These are phyloP conservation scores for Yarrowia galli DNA, from an alignment of 1,139 yeast species.

Conservation along the genomic window DNA sequence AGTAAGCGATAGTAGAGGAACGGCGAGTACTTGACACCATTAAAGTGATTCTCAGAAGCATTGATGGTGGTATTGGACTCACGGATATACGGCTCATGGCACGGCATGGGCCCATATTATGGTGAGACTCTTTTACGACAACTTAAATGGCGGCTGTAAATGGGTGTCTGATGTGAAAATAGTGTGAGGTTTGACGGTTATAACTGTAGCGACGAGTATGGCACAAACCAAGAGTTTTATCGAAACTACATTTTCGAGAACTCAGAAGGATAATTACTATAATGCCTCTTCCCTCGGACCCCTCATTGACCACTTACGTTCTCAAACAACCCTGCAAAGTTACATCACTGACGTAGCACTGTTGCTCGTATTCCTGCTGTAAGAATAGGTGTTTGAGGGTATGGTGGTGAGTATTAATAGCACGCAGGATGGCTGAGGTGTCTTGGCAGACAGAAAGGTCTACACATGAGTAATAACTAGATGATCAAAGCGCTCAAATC, in stretches of 20 bases:
- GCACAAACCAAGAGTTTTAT: neutral
- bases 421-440: conserved; percentile 5
- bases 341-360: conserved; percentile 16
- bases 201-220: neutral
- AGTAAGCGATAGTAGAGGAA: neutral
- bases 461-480: neutral
- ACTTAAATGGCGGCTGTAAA: conserved; percentile 2
- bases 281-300: neutral
- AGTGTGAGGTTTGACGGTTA: neutral
- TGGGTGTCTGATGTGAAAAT: neutral
- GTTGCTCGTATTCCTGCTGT: conserved; percentile 16
- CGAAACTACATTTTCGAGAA: neutral
- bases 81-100: neutral
- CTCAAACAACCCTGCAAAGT: conserved; percentile 9
- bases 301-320: neutral
- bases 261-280: neutral
- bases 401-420: conserved; percentile 19
- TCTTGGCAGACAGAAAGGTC: neutral
- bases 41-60: neutral
- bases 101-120: conserved; percentile 7
- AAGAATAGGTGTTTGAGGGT: neutral
- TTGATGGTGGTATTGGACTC: no score
- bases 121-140: conserved; percentile 3
- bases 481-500: no score
- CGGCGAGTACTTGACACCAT: neutral